Evolutionary conservation across 805 yeast species (phyloP), one percentile per base, ranked within the genome.

Genomic region (Candida odintsovae): DNA sequence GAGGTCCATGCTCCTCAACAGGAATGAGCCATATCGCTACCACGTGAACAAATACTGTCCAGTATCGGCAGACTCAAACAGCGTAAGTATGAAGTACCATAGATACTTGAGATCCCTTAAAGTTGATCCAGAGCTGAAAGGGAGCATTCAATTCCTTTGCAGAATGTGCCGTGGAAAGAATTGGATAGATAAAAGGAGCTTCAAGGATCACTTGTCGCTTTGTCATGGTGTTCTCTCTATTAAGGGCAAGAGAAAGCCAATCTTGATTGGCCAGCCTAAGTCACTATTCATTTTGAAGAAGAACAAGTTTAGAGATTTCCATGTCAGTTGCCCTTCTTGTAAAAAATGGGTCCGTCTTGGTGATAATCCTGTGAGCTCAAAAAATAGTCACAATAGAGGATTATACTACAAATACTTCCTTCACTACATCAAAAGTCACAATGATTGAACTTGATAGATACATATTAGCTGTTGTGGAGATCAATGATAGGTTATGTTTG

Each of bases 121-220:
- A 41, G 10, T 7, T 16, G 20, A 7, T 11, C 9, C 36, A 33
- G 20, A 16, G 4, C 15, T 16, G 12, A 18, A 19, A 41, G n/a
- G n/a, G n/a, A 38, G 29, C 20, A 9, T 41, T 21, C 55, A 58
- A 20, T 46, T 51, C 20, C 40, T 59, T 31, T 59, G 64, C 45
- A 56, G 61, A 7, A 46, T 58, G n/a, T 59, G 64, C 40, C 50
- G 57, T 20, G 64, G 64, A 3, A 42, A 48, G 22, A 54, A 58
- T 38, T 58, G 64, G 64, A 28, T 58, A 6, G 26, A 38, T 4
- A 57, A 50, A 38, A 1, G 6, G 3, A 29, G 49, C 2, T 53
- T 48, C 36, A 38, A 44, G 3, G 44, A 48, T 4, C 64, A 59
- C 48, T 43, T 58, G 33, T 51, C 56, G 15, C 45, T 58, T 18